These are phyloP conservation scores for Leccinum pellstonianum DNA, from an alignment of 768 basidiomycete genomes.

Conservation along the genomic window DNA sequence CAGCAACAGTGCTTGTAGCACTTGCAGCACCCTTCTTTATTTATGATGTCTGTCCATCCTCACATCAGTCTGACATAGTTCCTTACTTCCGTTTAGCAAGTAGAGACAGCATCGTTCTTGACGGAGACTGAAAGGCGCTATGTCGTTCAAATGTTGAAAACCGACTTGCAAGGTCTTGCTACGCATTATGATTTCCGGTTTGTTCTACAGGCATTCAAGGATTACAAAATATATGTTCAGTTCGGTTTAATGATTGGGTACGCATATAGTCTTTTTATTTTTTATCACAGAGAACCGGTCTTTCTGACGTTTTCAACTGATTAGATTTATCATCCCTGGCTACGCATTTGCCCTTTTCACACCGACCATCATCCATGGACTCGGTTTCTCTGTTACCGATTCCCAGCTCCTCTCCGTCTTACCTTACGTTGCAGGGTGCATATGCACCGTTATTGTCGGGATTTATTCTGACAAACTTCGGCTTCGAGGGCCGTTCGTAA, in stretches of 20 bases:
- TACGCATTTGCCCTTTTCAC: conserved; percentile 48
- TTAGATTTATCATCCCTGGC: conserved; percentile 42
- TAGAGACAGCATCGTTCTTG: conserved; percentile 16
- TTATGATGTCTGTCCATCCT: conserved; percentile 42
- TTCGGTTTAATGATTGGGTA: conserved; percentile 40
- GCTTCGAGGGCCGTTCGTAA: conserved; percentile 47
- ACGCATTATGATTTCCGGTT: conserved; percentile 45
- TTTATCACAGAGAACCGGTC: neutral
- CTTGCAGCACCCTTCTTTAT: conserved; percentile 43
- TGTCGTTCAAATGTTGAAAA: conserved; percentile 40
- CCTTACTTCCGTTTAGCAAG: conserved; percentile 11
- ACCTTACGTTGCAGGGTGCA: conserved; percentile 44
- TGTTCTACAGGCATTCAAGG: conserved; percentile 46
- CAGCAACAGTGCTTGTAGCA: conserved; percentile 17
- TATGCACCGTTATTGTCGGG: conserved; percentile 39
- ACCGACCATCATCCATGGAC: conserved; percentile 47
- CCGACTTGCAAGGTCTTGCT: conserved; percentile 42
- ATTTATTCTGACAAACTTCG: conserved; percentile 41
- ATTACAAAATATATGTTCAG: conserved; percentile 40
- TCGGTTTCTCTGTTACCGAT: conserved; percentile 48
- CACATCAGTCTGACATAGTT: neutral
- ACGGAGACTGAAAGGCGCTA: conserved; percentile 41
- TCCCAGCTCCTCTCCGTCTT: conserved; percentile 48
- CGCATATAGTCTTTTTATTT: neutral
- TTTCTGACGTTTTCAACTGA: conserved; percentile 2